A percentile compares a stretch with the other conserved stretches of the same genome.
Evolutionary conservation across 768 basidiomycete genomes (phyloP).

Genomic region (Collybia sordida): DNA sequence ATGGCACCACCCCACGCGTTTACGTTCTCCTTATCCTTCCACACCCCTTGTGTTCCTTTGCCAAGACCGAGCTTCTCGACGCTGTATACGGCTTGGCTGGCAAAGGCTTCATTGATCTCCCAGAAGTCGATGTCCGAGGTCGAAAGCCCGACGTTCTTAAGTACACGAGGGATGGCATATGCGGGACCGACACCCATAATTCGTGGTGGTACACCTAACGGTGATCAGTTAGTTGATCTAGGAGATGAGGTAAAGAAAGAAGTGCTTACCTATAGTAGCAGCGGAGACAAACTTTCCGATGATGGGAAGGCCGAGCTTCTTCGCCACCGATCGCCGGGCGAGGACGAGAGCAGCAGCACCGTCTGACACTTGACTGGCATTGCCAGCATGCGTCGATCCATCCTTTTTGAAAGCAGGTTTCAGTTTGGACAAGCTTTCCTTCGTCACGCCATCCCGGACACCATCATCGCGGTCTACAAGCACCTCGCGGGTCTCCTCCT

Average conservation of each 20-base stretch:
- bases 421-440: conserved; percentile 73
- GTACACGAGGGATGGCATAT: conserved; percentile 62
- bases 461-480: conserved; percentile 84
- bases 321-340: conserved; percentile 75
- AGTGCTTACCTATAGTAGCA: conserved; percentile 50
- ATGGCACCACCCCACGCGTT: conserved; percentile 90
- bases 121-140: conserved; percentile 82
- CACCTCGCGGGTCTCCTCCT: conserved; percentile 64
- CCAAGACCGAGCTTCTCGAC: conserved; percentile 64
- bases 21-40: conserved; percentile 64
- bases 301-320: conserved; percentile 82
- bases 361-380: conserved; percentile 89
- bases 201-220: conserved; percentile 61
- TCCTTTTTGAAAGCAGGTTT: conserved; percentile 83
- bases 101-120: conserved; percentile 93
- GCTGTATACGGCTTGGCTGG: conserved; percentile 76
- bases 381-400: conserved; percentile 78
- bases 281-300: conserved; percentile 82
- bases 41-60: too few relatives aligned
- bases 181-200: conserved; percentile 94
- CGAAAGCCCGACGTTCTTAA: conserved; percentile 64
- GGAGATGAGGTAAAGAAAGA: too few relatives aligned
- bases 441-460: conserved; percentile 81
- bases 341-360: conserved; percentile 91
- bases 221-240: too few relatives aligned